Percentiles rank a stretch among this genome's conserved stretches.
phyloP scores from a whole-genome alignment of 805 yeast species.

The Lipomyces spencermartinsiae region DNA sequence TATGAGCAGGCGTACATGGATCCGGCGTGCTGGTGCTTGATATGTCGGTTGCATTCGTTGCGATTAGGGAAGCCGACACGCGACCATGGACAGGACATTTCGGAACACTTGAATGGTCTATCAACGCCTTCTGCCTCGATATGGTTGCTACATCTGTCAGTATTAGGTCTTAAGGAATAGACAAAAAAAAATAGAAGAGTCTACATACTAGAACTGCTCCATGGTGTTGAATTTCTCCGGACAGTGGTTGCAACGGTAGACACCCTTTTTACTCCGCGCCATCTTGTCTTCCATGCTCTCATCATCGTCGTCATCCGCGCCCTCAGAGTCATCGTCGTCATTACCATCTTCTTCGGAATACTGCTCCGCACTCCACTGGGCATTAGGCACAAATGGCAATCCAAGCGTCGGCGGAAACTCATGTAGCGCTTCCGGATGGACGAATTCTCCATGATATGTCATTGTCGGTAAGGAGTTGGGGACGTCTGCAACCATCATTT shows the following conservation, averaged over 20 bases:
- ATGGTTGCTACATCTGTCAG: conserved; percentile 44
- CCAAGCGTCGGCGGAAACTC: neutral
- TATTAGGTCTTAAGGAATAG: neutral
- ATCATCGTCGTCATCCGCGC: conserved; percentile 18
- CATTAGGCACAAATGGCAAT: neutral
- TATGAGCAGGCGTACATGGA: conserved; percentile 38
- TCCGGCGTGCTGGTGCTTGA: conserved; percentile 42
- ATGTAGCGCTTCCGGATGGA: neutral
- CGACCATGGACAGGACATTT: conserved; percentile 51
- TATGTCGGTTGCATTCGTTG: conserved; percentile 49
- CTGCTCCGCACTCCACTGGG: conserved; percentile 1
- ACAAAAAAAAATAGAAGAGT: neutral
- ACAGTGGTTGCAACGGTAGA: conserved; percentile 51
- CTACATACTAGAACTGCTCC: conserved; percentile 40
- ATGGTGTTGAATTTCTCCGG: conserved; percentile 45
- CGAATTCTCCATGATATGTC: neutral
- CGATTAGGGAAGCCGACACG: conserved; percentile 50
- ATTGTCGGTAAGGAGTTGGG: neutral
- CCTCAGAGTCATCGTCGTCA: conserved; percentile 17
- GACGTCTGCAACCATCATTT: neutral
- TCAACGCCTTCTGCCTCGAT: conserved; percentile 46
- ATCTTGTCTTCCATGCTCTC: conserved; percentile 17
- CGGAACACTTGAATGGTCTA: conserved; percentile 48
- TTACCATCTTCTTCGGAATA: conserved; percentile 11
- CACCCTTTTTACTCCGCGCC: conserved; percentile 48